Evolutionary conservation across 1,139 yeast species (phyloP), one percentile per base, ranked within the genome.

Genomic region (Diutina siamensis): DNA sequence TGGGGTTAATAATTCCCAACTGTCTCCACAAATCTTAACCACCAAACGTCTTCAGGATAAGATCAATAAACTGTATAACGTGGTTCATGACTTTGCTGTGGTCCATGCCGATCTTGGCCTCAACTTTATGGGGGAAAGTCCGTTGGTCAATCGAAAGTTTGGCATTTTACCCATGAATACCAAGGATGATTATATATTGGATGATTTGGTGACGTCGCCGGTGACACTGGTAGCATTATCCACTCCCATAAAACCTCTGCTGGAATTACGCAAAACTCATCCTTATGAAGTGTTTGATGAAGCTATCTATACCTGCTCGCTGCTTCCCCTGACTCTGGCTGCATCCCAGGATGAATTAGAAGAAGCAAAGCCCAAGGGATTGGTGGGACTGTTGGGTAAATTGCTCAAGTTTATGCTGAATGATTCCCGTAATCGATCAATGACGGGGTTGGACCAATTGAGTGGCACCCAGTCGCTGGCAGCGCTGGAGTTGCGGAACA

Each of bases 231-330:
- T 15, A 4, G 27, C 40, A n/a, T 22, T 35, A 4, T n/a, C 22
- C 18, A 20, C 40, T 8, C 32, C 45, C 18, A 19, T 21, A 1
- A 40, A 54, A n/a, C 59, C 57, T 46, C 53, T 65, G 8, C 63
- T 66, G 50, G 72, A 65, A 48, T 57, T 69, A 41, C 59, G 70
- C 44, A 71, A 74, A 52, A 69, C 76, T 1, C 81, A 80, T 59
- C 78, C 88, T 1, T 84, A 71, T 60, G 94, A 84, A 54, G 75
- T 83, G 4, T 76, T 83, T 52, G 94, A 84, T 58, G 92, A 83
- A 53, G 81, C 86, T 1, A 78, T 83, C 25, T 83, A 83, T 57
- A 73, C 83, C 2, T 74, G 76, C 48, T 63, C 74, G 3, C 56
- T 70, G 20, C 56, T 66, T 42, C 65, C 71, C 4, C 51, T 51